These are phyloP conservation scores for Moelleriella libera DNA, from an alignment of 2,329 filamentous ascomycete genomes.

Conservation along the genomic window DNA sequence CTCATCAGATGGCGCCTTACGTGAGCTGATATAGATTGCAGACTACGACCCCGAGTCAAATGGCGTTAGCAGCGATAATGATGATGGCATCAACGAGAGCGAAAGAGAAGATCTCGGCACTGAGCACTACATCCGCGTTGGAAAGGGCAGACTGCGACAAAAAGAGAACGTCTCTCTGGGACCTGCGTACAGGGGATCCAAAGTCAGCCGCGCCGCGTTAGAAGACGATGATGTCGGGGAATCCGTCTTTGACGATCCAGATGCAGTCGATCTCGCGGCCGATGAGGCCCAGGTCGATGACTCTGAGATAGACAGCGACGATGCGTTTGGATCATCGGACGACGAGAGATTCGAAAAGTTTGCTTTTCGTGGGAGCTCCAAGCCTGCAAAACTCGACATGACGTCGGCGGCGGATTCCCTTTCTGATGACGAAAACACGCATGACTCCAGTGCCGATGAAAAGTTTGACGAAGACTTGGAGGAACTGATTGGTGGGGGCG, in stretches of 20 bases:
- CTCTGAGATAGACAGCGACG: conserved; percentile 50
- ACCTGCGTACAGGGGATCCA: conserved; percentile 65
- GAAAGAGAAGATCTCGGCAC: conserved; percentile 47
- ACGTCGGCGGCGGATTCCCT: conserved; percentile 45
- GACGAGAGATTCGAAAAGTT: conserved; percentile 70
- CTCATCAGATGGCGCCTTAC: not conserved
- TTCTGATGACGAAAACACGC: conserved; percentile 28
- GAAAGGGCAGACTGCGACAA: conserved; percentile 73
- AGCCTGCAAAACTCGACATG: conserved; percentile 27
- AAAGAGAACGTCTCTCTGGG: conserved; percentile 56
- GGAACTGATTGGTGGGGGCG: conserved; percentile 16
- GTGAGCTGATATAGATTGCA: conserved; percentile 16
- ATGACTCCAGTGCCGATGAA: conserved; percentile 20
- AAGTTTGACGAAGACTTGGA: conserved; percentile 24
- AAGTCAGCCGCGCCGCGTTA: conserved; percentile 56
- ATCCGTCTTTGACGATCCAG: conserved; percentile 33
- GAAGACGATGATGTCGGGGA: conserved; percentile 33
- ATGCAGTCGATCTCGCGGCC: conserved; percentile 36
- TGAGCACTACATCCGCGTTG: conserved; percentile 76
- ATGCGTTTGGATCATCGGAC: conserved; percentile 72
- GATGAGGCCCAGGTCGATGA: conserved; percentile 35
- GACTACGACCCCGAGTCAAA: conserved; percentile 73
- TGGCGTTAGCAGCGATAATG: conserved; percentile 38
- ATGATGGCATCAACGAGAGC: conserved; percentile 34
- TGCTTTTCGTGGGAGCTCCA: conserved; percentile 45